Evolutionary conservation across 352 stramenopile species (phyloP).

Genomic region (Pythium guiyangense): DNA sequence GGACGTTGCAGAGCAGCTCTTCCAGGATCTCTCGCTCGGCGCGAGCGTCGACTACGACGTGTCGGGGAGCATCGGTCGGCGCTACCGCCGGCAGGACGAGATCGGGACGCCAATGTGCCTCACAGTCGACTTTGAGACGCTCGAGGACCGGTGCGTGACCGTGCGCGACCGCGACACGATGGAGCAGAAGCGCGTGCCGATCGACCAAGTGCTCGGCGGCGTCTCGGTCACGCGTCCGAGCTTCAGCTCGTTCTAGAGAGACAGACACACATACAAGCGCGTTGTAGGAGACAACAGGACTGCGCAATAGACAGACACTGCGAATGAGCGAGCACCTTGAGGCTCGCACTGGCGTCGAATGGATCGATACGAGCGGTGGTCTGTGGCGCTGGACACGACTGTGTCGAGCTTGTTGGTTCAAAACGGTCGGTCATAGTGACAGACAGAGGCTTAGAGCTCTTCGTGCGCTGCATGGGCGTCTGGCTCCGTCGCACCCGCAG

Average conservation of each 20-base stretch:
- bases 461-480: not conserved
- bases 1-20: slow-evolving; percentile 87
- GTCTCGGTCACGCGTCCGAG: slow-evolving; percentile 2
- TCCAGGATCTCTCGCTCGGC: slow-evolving; percentile 81
- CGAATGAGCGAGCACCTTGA: no score
- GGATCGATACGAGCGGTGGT: no score
- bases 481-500: no score
- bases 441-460: not conserved
- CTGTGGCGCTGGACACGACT: no score
- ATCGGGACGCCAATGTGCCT: slow-evolving; percentile 97
- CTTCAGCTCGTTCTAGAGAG: slow-evolving; percentile 11
- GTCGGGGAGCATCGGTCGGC: slow-evolving; percentile 79
- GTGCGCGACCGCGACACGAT: slow-evolving; percentile 95
- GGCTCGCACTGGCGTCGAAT: no score
- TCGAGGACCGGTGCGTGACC: slow-evolving; percentile 95
- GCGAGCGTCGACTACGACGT: slow-evolving; percentile 92
- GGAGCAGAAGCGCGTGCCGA: slow-evolving; percentile 92
- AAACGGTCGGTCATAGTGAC: no score
- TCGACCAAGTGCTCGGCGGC: slow-evolving; percentile 80
- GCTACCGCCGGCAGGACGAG: slow-evolving; percentile 96
- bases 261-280: no score
- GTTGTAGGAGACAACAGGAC: no score
- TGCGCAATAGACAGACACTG: no score
- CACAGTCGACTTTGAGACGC: slow-evolving; percentile 96
- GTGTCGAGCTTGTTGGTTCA: no score